phyloP scores from a whole-genome alignment of 768 basidiomycete genomes.

The Hirschioporus abietinus region DNA sequence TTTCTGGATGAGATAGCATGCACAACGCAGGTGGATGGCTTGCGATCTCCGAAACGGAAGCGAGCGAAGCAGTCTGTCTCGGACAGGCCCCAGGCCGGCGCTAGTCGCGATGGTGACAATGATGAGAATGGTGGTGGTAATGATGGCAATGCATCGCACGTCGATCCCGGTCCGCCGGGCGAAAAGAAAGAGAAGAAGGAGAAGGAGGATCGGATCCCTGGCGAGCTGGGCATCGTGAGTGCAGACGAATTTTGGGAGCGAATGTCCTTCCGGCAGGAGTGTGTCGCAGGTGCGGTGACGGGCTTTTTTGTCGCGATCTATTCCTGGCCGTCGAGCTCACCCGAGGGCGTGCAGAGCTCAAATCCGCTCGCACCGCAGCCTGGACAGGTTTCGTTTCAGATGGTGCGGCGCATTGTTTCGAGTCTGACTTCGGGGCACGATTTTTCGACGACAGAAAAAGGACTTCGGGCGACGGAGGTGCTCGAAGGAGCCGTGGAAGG shows the following conservation, averaged over 20 bases:
- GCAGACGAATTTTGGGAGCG: conserved; percentile 94
- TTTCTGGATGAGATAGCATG: conserved; percentile 89
- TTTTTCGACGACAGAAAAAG: conserved; percentile 63
- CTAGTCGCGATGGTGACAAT: conserved; percentile 9
- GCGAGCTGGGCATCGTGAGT: conserved; percentile 54
- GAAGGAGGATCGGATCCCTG: conserved; percentile 35
- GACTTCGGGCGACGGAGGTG: conserved; percentile 64
- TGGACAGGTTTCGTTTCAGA: conserved; percentile 58
- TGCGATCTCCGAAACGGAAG: conserved; percentile 60
- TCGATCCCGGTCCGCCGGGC: conserved; percentile 2
- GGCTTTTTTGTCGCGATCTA: conserved; percentile 80
- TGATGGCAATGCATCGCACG: not conserved
- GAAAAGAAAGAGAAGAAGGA: conserved; percentile 23
- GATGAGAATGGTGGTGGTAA: conserved; percentile 10
- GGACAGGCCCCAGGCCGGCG: conserved; percentile 1
- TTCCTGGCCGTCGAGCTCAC: conserved; percentile 14
- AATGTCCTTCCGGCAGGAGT: conserved; percentile 95
- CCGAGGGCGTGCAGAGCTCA: conserved; percentile 11
- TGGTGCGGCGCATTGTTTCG: conserved; percentile 65
- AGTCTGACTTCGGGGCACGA: conserved; percentile 71
- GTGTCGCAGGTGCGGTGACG: conserved; percentile 82
- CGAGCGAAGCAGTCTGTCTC: conserved; percentile 33
- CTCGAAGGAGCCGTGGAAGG: conserved; percentile 65
- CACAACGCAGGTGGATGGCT: conserved; percentile 52
- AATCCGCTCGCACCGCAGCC: conserved; percentile 44